Evolutionary conservation across 1,284 basidiomycete genomes (phyloP).

Genomic region (Prillingera fragicola): DNA sequence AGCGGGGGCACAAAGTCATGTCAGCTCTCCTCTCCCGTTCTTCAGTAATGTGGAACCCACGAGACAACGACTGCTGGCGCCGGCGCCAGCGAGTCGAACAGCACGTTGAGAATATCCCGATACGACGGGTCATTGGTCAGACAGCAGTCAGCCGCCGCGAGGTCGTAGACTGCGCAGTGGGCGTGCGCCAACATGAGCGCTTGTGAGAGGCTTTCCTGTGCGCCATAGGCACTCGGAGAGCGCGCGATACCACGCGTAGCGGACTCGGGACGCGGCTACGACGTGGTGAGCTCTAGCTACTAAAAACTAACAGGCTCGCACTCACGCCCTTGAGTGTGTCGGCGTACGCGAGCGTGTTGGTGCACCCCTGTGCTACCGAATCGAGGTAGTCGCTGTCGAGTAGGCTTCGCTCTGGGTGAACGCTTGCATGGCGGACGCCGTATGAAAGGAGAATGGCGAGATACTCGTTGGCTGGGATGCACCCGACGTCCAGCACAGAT

Average conservation of each 20-base stretch:
- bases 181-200: conserved; percentile 11
- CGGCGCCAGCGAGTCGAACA: too few species aligned
- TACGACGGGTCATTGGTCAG: conserved; percentile 5
- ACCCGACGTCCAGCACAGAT: neutral
- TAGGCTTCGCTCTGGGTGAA: neutral
- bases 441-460: neutral
- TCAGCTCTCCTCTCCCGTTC: too few species aligned
- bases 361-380: neutral
- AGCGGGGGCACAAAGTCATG: too few species aligned
- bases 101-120: conserved; percentile 4
- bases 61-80: too few species aligned
- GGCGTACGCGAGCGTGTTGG: neutral
- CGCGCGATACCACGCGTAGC: conserved; percentile 1
- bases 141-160: conserved; percentile 7
- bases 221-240: conserved; percentile 4
- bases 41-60: too few species aligned
- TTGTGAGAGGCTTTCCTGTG: neutral
- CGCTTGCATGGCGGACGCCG: neutral
- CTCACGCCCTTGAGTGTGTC: neutral
- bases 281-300: too few species aligned
- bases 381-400: neutral
- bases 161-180: conserved; percentile 10
- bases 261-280: conserved; percentile 2
- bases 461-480: neutral
- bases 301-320: too few species aligned